These are phyloP conservation scores for Suillus brevipes DNA, from an alignment of 768 basidiomycete genomes.

Conservation along the genomic window DNA sequence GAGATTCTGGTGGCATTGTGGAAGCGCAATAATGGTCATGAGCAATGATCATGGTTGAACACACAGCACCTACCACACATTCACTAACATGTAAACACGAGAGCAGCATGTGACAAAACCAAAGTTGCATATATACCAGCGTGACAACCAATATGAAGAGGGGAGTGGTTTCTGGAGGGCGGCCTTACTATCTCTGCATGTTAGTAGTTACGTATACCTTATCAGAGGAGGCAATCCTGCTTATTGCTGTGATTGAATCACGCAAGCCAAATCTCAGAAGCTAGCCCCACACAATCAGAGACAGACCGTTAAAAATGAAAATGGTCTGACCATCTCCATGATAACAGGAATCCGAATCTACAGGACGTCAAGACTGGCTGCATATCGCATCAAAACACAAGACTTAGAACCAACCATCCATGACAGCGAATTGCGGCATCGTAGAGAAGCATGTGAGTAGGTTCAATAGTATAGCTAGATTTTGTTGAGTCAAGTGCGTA, in stretches of 20 bases:
- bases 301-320: background rate
- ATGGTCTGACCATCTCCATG: conserved; percentile 37
- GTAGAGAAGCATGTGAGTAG: conserved; percentile 31
- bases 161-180: conserved; percentile 42
- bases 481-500: background rate
- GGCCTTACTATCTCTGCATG: conserved; percentile 44
- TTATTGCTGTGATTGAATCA: conserved; percentile 57
- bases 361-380: conserved; percentile 15
- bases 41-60: background rate
- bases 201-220: conserved; percentile 42
- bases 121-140: conserved; percentile 45
- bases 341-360: conserved; percentile 40
- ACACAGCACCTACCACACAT: too few species aligned
- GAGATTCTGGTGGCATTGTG: conserved; percentile 38
- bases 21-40: conserved; percentile 42
- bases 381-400: background rate
- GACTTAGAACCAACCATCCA: conserved; percentile 55
- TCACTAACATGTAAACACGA: conserved; percentile 44
- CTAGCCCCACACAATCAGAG: conserved; percentile 23
- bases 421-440: conserved; percentile 46
- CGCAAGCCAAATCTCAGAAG: conserved; percentile 61
- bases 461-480: conserved; percentile 24
- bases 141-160: conserved; percentile 32
- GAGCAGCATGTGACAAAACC: conserved; percentile 57
- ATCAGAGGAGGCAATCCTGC: conserved; percentile 40